These are phyloP conservation scores for Mycena filopes DNA, from an alignment of 768 basidiomycete species.

Conservation along the genomic window DNA sequence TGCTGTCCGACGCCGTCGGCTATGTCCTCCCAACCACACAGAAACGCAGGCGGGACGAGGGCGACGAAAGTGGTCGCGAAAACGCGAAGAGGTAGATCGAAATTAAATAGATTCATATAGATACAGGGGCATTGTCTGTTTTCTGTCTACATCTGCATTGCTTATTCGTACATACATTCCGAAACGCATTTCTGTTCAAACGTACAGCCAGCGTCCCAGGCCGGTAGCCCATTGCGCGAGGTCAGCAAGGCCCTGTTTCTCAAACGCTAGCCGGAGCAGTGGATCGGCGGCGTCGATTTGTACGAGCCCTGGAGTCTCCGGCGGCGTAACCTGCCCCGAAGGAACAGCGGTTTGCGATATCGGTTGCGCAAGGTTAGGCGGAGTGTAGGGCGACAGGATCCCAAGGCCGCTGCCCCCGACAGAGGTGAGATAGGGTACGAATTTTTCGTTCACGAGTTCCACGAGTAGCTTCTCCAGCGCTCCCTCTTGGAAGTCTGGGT, in stretches of 20 bases:
- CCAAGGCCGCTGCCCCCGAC: constrained; percentile 96
- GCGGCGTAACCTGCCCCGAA: constrained; percentile 59
- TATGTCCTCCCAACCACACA: background rate
- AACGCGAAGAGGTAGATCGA: background rate
- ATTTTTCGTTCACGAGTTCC: constrained; percentile 70
- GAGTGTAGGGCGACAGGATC: constrained; percentile 72
- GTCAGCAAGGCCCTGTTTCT: constrained; percentile 50
- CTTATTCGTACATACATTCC: constrained; percentile 2
- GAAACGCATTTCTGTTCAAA: constrained; percentile 44
- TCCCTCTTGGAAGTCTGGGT: constrained; percentile 76
- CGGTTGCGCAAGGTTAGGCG: constrained; percentile 47
- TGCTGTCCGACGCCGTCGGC: constrained; percentile 2
- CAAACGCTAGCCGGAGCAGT: constrained; percentile 56
- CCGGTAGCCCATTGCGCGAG: constrained; percentile 64
- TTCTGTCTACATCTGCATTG: constrained; percentile 7
- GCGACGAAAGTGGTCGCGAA: background rate
- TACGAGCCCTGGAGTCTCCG: constrained; percentile 54
- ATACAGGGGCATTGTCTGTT: constrained; percentile 4
- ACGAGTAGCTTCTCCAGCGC: constrained; percentile 67
- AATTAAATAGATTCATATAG: background rate
- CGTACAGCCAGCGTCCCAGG: constrained; percentile 72
- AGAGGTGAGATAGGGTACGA: constrained; percentile 88
- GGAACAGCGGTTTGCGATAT: constrained; percentile 32
- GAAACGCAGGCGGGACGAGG: background rate
- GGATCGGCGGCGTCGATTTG: constrained; percentile 38